Percentiles rank a stretch among this genome's conserved stretches.
Evolutionary conservation across 139 green algal genomes (phyloP).

Genomic region (Haematococcus lacustris): DNA sequence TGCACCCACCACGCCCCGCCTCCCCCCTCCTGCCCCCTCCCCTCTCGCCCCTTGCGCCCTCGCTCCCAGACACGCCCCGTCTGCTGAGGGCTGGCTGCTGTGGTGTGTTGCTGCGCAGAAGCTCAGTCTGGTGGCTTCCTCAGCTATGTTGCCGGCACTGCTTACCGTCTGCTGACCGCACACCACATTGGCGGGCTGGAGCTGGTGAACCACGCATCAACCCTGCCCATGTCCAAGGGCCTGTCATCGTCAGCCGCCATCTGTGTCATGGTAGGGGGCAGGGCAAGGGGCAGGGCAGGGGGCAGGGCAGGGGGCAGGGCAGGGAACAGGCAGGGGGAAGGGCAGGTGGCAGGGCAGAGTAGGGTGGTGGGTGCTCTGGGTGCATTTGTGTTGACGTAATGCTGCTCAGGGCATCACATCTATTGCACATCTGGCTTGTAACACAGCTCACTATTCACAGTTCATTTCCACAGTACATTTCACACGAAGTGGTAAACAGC

Average conservation of each 20-base stretch:
- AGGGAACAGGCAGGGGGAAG: too few relatives aligned
- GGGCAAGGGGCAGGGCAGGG: too few relatives aligned
- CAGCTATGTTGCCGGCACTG: conserved; percentile 53
- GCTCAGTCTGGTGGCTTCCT: conserved; percentile 56
- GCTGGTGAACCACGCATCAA: conserved; percentile 57
- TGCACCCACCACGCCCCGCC: background rate
- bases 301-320: too few relatives aligned
- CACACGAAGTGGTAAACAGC: too few relatives aligned
- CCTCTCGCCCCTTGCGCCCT: background rate
- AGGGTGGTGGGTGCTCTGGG: background rate
- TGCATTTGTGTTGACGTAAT: background rate
- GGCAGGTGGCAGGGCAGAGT: background rate
- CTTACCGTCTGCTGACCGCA: conserved; percentile 41
- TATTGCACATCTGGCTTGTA: background rate
- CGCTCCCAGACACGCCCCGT: background rate
- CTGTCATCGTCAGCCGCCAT: conserved; percentile 64
- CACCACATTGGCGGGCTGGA: conserved; percentile 36
- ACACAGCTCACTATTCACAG: background rate
- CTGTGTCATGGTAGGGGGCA: conserved; percentile 51
- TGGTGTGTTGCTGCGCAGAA: conserved; percentile 24
- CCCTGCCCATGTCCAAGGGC: conserved; percentile 61
- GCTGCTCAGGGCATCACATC: background rate
- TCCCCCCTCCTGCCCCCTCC: background rate
- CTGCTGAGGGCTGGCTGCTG: too few relatives aligned
- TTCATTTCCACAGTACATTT: too few relatives aligned